phyloP scores from a whole-genome alignment of 2,329 filamentous ascomycete genomes.

The Rhynchosporium agropyri region DNA sequence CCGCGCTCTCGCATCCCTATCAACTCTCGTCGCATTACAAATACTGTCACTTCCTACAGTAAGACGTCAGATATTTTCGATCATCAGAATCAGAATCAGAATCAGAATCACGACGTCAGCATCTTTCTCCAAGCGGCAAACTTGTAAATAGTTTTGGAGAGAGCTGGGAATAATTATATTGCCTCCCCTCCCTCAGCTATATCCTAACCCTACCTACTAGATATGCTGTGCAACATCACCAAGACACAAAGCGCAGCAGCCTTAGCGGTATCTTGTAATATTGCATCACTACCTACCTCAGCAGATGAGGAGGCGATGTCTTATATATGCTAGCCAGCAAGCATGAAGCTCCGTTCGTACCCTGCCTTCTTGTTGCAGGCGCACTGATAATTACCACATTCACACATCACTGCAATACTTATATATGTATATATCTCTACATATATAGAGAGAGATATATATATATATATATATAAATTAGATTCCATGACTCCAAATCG shows the following conservation, averaged over 20 bases:
- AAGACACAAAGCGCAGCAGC: slow-evolving; percentile 3
- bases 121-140: not conserved
- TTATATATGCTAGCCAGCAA: not conserved
- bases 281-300: not conserved
- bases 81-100: not conserved
- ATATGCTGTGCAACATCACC: not conserved
- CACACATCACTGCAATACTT: not conserved
- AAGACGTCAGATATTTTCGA: too few species aligned
- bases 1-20: not conserved
- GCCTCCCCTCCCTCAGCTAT: not conserved
- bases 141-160: slow-evolving; percentile 2
- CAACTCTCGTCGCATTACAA: not conserved
- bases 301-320: not conserved
- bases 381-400: not conserved
- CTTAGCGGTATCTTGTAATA: not conserved
- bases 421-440: not conserved
- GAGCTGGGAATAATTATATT: slow-evolving; percentile 7
- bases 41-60: not conserved
- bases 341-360: not conserved
- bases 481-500: not conserved
- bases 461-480: not conserved
- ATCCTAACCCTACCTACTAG: too few species aligned
- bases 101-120: not conserved
- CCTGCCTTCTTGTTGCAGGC: not conserved
- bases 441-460: too few species aligned